phyloP scores from a whole-genome alignment of 1,284 basidiomycete species.

The Tylopilus sp. region DNA sequence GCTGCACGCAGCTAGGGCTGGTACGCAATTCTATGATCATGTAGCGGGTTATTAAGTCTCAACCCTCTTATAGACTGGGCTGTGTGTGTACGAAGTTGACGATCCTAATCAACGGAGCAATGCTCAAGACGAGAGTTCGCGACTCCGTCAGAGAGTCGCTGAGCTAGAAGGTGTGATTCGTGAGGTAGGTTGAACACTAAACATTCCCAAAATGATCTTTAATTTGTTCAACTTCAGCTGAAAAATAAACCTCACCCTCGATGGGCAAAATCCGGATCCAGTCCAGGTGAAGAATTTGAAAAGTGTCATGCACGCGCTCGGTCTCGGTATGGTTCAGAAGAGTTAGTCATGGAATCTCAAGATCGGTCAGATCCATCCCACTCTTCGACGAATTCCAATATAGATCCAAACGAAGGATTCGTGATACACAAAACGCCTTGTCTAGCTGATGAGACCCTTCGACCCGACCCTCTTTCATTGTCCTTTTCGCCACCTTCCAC shows the following conservation, averaged over 20 bases:
- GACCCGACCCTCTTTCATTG: conserved; percentile 1
- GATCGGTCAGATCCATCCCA: conserved; percentile 1
- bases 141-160: conserved; percentile 72
- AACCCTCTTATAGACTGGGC: conserved; percentile 56
- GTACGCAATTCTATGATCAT: conserved; percentile 38
- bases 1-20: conserved; percentile 72
- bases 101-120: conserved; percentile 60
- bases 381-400: neutral
- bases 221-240: conserved; percentile 37
- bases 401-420: conserved; percentile 6
- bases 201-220: neutral
- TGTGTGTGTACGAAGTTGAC: conserved; percentile 83
- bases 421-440: neutral
- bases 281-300: conserved; percentile 27
- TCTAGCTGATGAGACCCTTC: conserved; percentile 10
- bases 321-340: conserved; percentile 19
- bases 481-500: conserved; percentile 14
- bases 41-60: neutral
- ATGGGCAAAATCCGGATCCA: conserved; percentile 46
- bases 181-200: conserved; percentile 47
- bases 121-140: conserved; percentile 60
- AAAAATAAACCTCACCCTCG: conserved; percentile 74
- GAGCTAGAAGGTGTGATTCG: conserved; percentile 83
- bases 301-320: conserved; percentile 25
- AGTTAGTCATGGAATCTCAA: conserved; percentile 4